Evolutionary conservation across 2,329 filamentous ascomycete species (phyloP), one percentile per base, ranked within the genome.

Genomic region (Penicillium sp.): DNA sequence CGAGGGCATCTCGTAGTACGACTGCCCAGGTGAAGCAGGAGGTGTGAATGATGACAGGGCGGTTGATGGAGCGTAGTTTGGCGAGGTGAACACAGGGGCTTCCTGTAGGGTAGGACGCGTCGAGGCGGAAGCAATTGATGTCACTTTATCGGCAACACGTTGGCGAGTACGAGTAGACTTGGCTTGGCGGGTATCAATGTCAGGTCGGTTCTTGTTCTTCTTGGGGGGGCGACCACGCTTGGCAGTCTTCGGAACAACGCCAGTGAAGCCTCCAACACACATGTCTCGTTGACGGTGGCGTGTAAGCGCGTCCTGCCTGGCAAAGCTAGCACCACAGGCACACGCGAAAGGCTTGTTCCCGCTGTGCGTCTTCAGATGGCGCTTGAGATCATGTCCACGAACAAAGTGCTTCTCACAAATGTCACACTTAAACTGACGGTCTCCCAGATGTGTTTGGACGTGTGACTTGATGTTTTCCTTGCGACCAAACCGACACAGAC

Each of bases 381-480:
- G 87, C 80, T 97, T 99, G 57, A 97, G 86, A 72, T 99, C 94
- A 72, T 99, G 94, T 67, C 96, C 92, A 36, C 94, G 88, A 40
- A 97, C 94, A 71, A 99, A 99, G 76, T 92, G 93, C 77, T 97
- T 97, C 49, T 89, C 83, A 78, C 94, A 99, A 52, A 90, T 88
- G 43, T 93, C 92, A 76, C 94, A 99, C 73, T 91, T 88, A 77
- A 91, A 99, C 71, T 97, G 94, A 45, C 94, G 85, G 73, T 99
- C 94, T 67, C 95, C 94, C 60, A 99, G 87, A 75, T 99, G 94
- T 3, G 94, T 99, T 76, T 99, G 94, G 13, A 99, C 91, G 72
- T 99, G 94, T 0, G 92, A 96, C 72, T 96, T 96, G 79, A 97
- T 97, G 76, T 99, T 97, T 74, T 99, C 94, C 73, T 97, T 96